Evolutionary conservation across 371 early-diverging fungal species (phyloP).

Genomic region (Apophysomyces sp.): DNA sequence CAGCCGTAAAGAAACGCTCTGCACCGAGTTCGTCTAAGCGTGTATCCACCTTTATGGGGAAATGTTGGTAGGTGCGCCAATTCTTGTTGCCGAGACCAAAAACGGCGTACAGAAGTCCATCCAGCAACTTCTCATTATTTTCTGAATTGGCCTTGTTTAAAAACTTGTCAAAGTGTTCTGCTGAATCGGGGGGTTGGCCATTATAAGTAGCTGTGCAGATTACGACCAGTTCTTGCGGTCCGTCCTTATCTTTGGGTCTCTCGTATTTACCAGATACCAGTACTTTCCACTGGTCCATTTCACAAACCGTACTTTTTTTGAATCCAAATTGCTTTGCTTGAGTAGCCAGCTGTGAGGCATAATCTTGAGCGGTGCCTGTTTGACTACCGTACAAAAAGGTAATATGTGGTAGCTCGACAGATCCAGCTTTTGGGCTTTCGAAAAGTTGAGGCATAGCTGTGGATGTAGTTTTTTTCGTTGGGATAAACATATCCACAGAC

Average conservation of each 20-base stretch:
- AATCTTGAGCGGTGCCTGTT: conserved; percentile 58
- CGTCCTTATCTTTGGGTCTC: conserved; percentile 6
- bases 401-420: conserved; percentile 26
- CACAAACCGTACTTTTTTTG: conserved; percentile 19
- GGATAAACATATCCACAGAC: not conserved
- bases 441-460: conserved; percentile 10
- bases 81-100: conserved; percentile 61
- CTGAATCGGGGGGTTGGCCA: conserved; percentile 58
- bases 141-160: conserved; percentile 25
- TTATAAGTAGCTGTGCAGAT: conserved; percentile 57
- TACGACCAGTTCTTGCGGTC: conserved; percentile 40
- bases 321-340: conserved; percentile 52
- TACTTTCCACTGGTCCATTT: conserved; percentile 52
- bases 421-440: not conserved
- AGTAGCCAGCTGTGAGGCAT: conserved; percentile 38
- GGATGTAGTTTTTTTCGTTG: not conserved
- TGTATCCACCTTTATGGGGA: conserved; percentile 45
- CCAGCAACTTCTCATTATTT: conserved; percentile 19
- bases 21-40: conserved; percentile 49
- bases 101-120: conserved; percentile 46
- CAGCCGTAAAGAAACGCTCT: conserved; percentile 37
- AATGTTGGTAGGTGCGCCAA: conserved; percentile 60
- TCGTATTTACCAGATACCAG: conserved; percentile 31
- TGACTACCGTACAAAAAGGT: conserved; percentile 57
- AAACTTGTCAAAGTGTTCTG: conserved; percentile 52